Conservation (phyloP, 345 rosid genomes). For the Rhodamnia argentea region DNA sequence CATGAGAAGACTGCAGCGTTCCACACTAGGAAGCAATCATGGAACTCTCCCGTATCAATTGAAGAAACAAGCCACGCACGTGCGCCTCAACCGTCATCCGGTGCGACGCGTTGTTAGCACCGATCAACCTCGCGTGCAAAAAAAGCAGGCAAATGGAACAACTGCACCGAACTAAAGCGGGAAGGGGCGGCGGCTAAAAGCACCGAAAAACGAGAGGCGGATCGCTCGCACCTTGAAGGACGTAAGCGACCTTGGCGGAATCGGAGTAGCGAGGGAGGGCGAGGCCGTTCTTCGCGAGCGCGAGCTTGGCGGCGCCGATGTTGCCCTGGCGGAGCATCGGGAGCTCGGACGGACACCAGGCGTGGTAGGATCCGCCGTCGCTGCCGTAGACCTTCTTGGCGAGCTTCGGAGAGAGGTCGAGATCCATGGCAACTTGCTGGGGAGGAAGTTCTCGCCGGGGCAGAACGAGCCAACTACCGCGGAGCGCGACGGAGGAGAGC, state of each 20-base stretch:
- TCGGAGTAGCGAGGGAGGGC: slow-evolving; percentile 87
- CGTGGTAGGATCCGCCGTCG: slow-evolving; percentile 65
- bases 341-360: slow-evolving; percentile 75
- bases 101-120: not conserved
- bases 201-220: too few species aligned
- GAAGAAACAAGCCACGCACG: not conserved
- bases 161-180: too few species aligned
- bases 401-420: slow-evolving; percentile 71
- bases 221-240: slow-evolving; percentile 54
- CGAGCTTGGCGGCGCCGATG: slow-evolving; percentile 87
- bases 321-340: slow-evolving; percentile 67
- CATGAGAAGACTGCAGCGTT: not conserved
- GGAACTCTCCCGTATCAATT: not conserved
- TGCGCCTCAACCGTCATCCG: not conserved
- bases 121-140: not conserved
- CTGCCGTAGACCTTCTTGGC: slow-evolving; percentile 60
- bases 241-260: slow-evolving; percentile 83
- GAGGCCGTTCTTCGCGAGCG: slow-evolving; percentile 70
- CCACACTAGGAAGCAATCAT: not conserved
- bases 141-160: not conserved
- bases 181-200: too few species aligned
- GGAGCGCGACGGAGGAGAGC: too few species aligned
- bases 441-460: too few species aligned
- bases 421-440: slow-evolving; percentile 31
- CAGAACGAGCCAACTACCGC: too few species aligned